A percentile compares a stretch with the other conserved stretches of the same genome.
Evolutionary conservation across 2,329 filamentous ascomycete species (phyloP).

Genomic region (Claviceps fusiformis): DNA sequence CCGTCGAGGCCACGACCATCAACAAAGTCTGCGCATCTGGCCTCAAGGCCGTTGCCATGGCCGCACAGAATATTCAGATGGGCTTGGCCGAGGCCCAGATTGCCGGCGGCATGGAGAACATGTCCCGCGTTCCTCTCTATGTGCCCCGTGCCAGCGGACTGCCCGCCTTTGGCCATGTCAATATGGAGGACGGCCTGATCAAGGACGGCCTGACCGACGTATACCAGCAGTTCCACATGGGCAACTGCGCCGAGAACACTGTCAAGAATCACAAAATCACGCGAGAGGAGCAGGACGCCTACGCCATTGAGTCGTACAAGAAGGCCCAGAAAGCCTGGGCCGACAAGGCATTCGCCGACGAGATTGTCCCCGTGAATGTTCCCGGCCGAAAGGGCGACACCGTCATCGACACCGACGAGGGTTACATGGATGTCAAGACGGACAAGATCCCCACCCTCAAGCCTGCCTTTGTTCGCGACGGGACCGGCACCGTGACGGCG

Average conservation of each 20-base stretch:
- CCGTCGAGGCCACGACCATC: conserved; percentile 77
- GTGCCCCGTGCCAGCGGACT: conserved; percentile 67
- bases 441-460: conserved; percentile 80
- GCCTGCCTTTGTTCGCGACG: conserved; percentile 78
- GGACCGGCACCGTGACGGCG: conserved; percentile 80
- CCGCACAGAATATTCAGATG: conserved; percentile 88
- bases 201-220: conserved; percentile 94
- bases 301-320: conserved; percentile 79
- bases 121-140: conserved; percentile 90
- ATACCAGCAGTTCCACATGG: conserved; percentile 96
- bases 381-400: conserved; percentile 72
- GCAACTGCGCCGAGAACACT: conserved; percentile 88
- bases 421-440: conserved; percentile 72
- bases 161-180: conserved; percentile 75
- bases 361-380: conserved; percentile 79
- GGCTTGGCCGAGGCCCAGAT: conserved; percentile 79
- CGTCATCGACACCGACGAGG: conserved; percentile 72
- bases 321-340: conserved; percentile 86
- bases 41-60: conserved; percentile 79
- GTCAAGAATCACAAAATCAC: conserved; percentile 75
- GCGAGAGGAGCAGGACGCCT: conserved; percentile 78
- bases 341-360: conserved; percentile 68
- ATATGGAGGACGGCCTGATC: conserved; percentile 81
- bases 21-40: conserved; percentile 98
- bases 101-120: conserved; percentile 96